phyloP scores from a whole-genome alignment of 192 early-diverging fungal species.

The Coemansia sp. region DNA sequence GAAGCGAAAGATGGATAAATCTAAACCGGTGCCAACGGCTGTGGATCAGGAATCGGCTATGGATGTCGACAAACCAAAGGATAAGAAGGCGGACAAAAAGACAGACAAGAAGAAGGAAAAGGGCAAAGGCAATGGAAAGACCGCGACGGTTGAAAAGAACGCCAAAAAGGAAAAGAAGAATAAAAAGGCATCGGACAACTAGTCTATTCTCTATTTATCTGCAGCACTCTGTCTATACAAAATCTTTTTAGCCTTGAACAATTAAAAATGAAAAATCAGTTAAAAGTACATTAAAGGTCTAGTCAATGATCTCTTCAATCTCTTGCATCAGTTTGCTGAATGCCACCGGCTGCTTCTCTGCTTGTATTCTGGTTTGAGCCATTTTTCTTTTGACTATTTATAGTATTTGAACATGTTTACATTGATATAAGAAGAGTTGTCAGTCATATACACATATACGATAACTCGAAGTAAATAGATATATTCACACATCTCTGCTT shows the following conservation, averaged over 20 bases:
- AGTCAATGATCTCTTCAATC: background rate
- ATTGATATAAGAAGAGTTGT: no score
- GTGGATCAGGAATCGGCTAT: background rate
- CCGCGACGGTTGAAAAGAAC: slow-evolving; percentile 10
- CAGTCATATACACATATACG: no score
- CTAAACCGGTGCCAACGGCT: background rate
- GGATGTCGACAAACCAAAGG: slow-evolving; percentile 10
- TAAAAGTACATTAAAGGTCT: background rate
- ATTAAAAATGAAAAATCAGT: background rate
- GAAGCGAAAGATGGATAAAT: background rate
- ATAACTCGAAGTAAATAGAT: no score
- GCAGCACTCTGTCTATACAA: background rate
- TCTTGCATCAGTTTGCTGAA: background rate
- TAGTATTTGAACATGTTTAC: no score
- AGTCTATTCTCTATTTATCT: background rate
- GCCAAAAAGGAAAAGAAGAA: slow-evolving; percentile 19
- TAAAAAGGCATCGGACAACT: slow-evolving; percentile 5
- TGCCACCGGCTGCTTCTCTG: background rate
- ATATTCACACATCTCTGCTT: background rate
- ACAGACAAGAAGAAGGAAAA: slow-evolving; percentile 18
- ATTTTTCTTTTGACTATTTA: background rate
- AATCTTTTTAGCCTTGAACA: background rate
- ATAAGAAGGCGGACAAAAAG: background rate
- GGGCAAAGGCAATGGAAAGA: slow-evolving; percentile 16
- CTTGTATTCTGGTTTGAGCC: background rate